A percentile compares a stretch with the other conserved stretches of the same genome.
Evolutionary conservation across 1,139 yeast genomes (phyloP).

Genomic region (Nadsonia commutata): DNA sequence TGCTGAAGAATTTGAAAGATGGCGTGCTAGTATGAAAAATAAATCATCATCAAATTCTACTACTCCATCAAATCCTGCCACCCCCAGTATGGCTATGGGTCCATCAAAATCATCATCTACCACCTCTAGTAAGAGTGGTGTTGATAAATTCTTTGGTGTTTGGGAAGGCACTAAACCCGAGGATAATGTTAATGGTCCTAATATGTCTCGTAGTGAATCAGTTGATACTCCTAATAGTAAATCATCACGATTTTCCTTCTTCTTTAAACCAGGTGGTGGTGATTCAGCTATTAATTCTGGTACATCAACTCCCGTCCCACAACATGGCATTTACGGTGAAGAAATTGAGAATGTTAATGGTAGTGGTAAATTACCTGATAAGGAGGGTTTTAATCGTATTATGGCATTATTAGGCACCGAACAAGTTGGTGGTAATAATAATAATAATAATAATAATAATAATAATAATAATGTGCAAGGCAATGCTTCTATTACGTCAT

Average conservation of each 20-base stretch:
- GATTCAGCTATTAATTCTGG: neutral
- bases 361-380: slow-evolving; percentile 11
- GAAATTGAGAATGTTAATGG: neutral
- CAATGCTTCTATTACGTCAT: neutral
- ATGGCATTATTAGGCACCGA: slow-evolving; percentile 20
- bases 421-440: neutral
- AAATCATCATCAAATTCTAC: neutral
- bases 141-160: neutral
- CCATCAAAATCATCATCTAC: neutral
- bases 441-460: neutral
- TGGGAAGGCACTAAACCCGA: neutral
- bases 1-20: neutral
- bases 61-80: neutral
- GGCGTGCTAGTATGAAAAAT: neutral
- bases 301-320: neutral
- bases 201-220: neutral
- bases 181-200: neutral
- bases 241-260: neutral
- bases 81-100: neutral
- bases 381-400: slow-evolving; percentile 21
- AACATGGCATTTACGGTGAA: neutral
- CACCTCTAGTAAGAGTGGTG: neutral
- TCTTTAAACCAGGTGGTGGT: neutral
- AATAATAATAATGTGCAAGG: neutral
- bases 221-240: neutral